phyloP scores from a whole-genome alignment of 1,139 yeast species.

The Blastobotrys illinoisensis region DNA sequence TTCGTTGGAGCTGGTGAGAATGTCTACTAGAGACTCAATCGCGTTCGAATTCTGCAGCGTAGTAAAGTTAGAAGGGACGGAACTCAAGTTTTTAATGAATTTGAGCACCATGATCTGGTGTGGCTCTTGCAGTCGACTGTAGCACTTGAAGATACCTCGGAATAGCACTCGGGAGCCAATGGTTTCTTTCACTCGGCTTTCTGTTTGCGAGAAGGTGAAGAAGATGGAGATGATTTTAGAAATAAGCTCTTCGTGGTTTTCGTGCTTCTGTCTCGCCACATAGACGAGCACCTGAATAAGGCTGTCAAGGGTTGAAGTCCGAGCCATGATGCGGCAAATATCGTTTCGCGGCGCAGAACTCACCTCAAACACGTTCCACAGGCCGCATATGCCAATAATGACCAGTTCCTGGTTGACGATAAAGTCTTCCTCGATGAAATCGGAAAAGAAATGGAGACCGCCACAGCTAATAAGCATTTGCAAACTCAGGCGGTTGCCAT shows the following conservation, averaged over 20 bases:
- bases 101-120: slow-evolving; percentile 26
- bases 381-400: slow-evolving; percentile 41
- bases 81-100: slow-evolving; percentile 30
- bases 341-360: slow-evolving; percentile 45
- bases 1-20: slow-evolving; percentile 19
- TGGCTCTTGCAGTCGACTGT: slow-evolving; percentile 13
- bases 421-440: slow-evolving; percentile 52
- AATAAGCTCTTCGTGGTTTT: slow-evolving; percentile 8
- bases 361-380: slow-evolving; percentile 44
- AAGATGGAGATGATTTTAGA: slow-evolving; percentile 27
- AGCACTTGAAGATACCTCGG: slow-evolving; percentile 21
- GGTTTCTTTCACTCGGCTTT: slow-evolving; percentile 28
- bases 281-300: slow-evolving; percentile 6
- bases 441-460: slow-evolving; percentile 47
- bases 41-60: slow-evolving; percentile 29
- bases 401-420: slow-evolving; percentile 44
- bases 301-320: slow-evolving; percentile 9
- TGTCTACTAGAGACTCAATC: slow-evolving; percentile 27
- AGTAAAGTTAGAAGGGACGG: slow-evolving; percentile 24
- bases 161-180: slow-evolving; percentile 22
- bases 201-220: slow-evolving; percentile 32
- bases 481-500: slow-evolving; percentile 39
- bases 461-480: slow-evolving; percentile 54
- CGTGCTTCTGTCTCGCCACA: slow-evolving; percentile 4
- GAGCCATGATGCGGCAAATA: slow-evolving; percentile 44